Conservation (phyloP, 371 early-diverging fungal genomes). For the Lichtheimia ramosa region DNA sequence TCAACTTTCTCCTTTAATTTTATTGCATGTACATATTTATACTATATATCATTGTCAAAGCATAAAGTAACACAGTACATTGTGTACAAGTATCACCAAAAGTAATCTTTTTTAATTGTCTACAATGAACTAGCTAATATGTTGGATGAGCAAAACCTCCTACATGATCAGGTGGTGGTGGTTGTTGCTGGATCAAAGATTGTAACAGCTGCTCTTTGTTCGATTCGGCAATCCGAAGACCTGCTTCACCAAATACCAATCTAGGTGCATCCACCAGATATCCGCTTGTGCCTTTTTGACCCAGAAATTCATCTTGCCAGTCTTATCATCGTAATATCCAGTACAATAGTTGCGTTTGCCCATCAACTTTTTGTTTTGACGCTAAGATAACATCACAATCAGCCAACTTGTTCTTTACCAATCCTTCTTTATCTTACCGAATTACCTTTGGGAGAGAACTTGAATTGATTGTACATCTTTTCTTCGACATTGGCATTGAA, state of each 20-base stretch:
- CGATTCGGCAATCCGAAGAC: not conserved
- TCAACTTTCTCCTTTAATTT: no score
- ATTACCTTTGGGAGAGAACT: slow-evolving; percentile 36
- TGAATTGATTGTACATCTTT: slow-evolving; percentile 40
- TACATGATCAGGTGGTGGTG: no score
- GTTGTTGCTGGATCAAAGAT: no score
- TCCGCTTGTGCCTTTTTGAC: slow-evolving; percentile 34
- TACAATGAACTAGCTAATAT: no score
- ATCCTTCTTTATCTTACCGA: slow-evolving; percentile 5
- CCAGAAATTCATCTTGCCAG: slow-evolving; percentile 35
- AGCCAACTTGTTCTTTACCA: not conserved
- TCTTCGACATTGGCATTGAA: slow-evolving; percentile 40
- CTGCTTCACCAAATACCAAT: slow-evolving; percentile 33
- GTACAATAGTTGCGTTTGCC: slow-evolving; percentile 35
- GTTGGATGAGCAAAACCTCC: no score
- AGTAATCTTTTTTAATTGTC: no score
- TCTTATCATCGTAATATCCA: slow-evolving; percentile 29
- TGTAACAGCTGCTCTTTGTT: slow-evolving; percentile 5
- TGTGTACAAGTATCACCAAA: no score
- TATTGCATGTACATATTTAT: no score
- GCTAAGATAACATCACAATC: slow-evolving; percentile 3
- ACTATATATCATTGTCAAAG: no score
- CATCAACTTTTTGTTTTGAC: slow-evolving; percentile 25
- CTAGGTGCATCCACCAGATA: slow-evolving; percentile 36
- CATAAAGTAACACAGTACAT: no score